These are phyloP conservation scores for Rhinocladiella similis DNA, from an alignment of 2,329 filamentous ascomycete species.

Conservation along the genomic window DNA sequence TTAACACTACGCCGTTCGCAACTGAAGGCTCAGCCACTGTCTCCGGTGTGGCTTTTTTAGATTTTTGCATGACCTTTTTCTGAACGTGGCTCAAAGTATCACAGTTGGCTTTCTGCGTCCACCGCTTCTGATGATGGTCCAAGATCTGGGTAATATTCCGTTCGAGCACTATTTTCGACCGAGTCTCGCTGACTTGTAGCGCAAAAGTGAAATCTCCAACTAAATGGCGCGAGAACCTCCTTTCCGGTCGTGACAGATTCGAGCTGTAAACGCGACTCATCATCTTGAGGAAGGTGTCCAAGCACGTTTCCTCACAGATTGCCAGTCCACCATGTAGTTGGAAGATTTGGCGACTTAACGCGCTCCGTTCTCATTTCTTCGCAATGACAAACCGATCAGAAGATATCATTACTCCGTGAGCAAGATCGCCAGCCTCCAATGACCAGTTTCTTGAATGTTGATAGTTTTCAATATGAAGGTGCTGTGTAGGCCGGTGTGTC, in stretches of 20 bases:
- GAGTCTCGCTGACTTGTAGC: not conserved
- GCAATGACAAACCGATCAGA: too few relatives aligned
- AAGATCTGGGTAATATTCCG: conserved; percentile 18
- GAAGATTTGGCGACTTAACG: not conserved
- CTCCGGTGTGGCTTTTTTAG: not conserved
- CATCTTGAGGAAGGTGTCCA: conserved; percentile 19
- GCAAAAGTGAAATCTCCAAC: conserved; percentile 20
- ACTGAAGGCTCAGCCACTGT: not conserved
- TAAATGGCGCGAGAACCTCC: conserved; percentile 10
- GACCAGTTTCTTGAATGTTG: too few relatives aligned
- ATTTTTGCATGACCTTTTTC: not conserved
- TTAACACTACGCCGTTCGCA: not conserved
- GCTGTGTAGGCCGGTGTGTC: too few relatives aligned
- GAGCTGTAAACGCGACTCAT: conserved; percentile 5
- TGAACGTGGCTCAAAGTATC: not conserved
- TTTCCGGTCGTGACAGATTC: conserved; percentile 6
- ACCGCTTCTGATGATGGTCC: conserved; percentile 12
- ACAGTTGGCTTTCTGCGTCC: not conserved
- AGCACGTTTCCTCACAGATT: conserved; percentile 4
- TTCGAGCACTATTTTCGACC: conserved; percentile 13
- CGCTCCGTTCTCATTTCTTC: not conserved
- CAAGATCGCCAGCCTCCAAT: too few relatives aligned
- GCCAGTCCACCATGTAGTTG: conserved; percentile 4
- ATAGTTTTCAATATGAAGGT: too few relatives aligned
- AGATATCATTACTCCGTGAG: too few relatives aligned